These are phyloP conservation scores for Lachnellula arida DNA, from an alignment of 2,329 filamentous ascomycete species.

Conservation along the genomic window DNA sequence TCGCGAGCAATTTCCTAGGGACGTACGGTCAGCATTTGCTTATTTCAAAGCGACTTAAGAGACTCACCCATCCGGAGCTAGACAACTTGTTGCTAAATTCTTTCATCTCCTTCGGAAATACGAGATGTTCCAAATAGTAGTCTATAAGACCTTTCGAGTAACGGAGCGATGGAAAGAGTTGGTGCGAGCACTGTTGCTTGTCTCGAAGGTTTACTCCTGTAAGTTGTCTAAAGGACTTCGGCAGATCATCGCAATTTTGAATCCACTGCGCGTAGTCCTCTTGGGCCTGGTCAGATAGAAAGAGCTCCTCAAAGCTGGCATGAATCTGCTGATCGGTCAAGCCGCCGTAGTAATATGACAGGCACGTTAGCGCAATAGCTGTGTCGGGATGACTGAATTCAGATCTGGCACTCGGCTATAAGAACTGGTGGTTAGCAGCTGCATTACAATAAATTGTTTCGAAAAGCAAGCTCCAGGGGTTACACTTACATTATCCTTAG, in stretches of 20 bases:
- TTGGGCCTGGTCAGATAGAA: conserved; percentile 46
- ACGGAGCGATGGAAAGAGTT: conserved; percentile 49
- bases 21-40: conserved; percentile 38
- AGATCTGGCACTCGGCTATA: conserved; percentile 49
- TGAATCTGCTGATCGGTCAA: conserved; percentile 43
- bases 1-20: conserved; percentile 12
- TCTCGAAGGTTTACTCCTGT: conserved; percentile 56
- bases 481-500: conserved; percentile 48
- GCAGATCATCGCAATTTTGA: conserved; percentile 30
- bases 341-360: conserved; percentile 63
- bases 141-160: conserved; percentile 51
- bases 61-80: conserved; percentile 54
- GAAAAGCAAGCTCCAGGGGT: background rate
- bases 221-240: conserved; percentile 36
- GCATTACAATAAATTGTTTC: background rate
- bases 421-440: conserved; percentile 1
- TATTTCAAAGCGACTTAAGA: background rate
- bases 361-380: conserved; percentile 57
- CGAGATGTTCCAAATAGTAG: conserved; percentile 53
- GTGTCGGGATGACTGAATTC: conserved; percentile 67
- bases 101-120: conserved; percentile 57
- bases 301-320: conserved; percentile 40
- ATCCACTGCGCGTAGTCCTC: conserved; percentile 48
- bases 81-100: conserved; percentile 59
- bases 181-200: conserved; percentile 36